Base-by-base conservation (phyloP, 2,329 filamentous ascomycete genomes). In the Botrytis porri region DNA sequence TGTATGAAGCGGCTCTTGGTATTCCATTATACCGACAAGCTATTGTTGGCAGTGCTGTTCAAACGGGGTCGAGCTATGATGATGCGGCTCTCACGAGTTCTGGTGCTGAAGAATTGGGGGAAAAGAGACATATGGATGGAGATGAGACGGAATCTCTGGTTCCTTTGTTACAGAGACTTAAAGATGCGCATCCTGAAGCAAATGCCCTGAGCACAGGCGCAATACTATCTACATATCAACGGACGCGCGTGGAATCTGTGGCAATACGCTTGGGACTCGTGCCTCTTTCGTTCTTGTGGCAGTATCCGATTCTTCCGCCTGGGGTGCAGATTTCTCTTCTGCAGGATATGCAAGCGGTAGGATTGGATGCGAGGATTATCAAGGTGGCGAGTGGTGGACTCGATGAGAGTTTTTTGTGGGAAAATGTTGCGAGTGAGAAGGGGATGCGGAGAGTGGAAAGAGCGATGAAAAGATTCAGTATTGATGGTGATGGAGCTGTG, bases 371-470 rank as follows among this genome's bases (percentile, higher is more conserved):
- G n/a, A 87, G 95, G 74, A 93, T 99, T 80, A 90, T 99, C 83
- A 99, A 98, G 83, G 94, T 98, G 62, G 95, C 96, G 61, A 97
- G 93, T 76, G 94, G 94, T 10, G 96, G 95, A 0, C 85, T 99
- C 67, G 93, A 95, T 79, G 92, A 94, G 77, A 85, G 83, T 54
- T 91, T 94, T 78, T 84, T 99, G 37, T 97, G 95, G 92, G 87
- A 89, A 76, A 89, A 94, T 83, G 92, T 97, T 29, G 89, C 92
- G 4, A 87, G 88, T 78, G 78, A 82, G 7, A 80, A 79, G 37
- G 87, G 86, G 9, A 84, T 86, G 61, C 80, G 79, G 57, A 83
- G 84, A 70, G 80, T 90, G 62, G 84, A 85, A 78, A 83, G 81
- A 59, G 85, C 89, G 1, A 86, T 93, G 80, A 83, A 85, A 67